Evolutionary conservation across 2,329 filamentous ascomycete species (phyloP), one percentile per base, ranked within the genome.

Genomic region (Xylariaceae sp.): DNA sequence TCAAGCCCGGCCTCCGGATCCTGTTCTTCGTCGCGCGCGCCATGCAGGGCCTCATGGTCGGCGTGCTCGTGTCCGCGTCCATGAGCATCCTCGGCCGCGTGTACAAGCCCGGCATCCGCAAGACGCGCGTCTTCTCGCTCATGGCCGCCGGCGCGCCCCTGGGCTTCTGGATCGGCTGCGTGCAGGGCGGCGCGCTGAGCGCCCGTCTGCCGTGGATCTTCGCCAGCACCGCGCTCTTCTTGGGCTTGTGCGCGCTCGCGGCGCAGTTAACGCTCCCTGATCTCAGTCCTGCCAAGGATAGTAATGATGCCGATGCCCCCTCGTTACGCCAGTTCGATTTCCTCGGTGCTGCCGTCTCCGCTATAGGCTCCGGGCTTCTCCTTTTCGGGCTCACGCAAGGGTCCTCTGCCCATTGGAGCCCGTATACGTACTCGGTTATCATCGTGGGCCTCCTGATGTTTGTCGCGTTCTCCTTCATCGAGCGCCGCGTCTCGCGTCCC

Each of bases 121-220:
- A 74, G 60, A 74, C 71, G 12, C 66, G 68, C 10, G 71, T 73
- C 18, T 74, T 74, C 53, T 67, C 63, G 42, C 57, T 70, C 7
- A 74, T 74, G 71, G 71, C 72, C 2, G 70, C 69, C 2, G 69
- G 66, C 42, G 66, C 71, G 2, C 72, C 72, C 1, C 64, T 73
- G 40, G 72, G 71, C 0, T 74, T 72, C 61, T 73, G 70, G 67
- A 50, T 73, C 26, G 71, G 72, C 16, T 70, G 67, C n/a, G 45
- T 74, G 2, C 74, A 78, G 54, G 77, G 75, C 3, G 77, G 77
- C 19, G 74, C 72, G 0, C 63, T 79, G 5, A 68, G 69, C n/a
- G 56, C 64, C 0, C 70, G 73, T 49, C 70, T 78, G 2, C 62
- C 67, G 0, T 78, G 76, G 76, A 74, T 79, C 42, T 78, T 77